Evolutionary conservation across 2,329 filamentous ascomycete genomes (phyloP).

Genomic region (Ophiostoma piceae): DNA sequence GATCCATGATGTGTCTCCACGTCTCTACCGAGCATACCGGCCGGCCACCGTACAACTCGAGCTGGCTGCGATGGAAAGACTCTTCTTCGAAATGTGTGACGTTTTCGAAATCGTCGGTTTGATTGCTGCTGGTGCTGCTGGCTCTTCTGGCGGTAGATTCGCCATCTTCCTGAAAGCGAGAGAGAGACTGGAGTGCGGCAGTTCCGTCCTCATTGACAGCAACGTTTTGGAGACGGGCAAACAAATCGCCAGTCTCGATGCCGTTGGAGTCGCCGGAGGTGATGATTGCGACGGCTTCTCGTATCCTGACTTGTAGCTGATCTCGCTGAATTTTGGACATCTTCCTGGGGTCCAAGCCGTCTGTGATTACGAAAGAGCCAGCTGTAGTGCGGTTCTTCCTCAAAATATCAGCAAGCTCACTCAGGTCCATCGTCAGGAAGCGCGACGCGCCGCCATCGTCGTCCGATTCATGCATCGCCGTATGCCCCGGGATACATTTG

Average conservation of each 20-base stretch:
- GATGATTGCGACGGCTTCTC: neutral
- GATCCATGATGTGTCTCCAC: neutral
- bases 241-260: neutral
- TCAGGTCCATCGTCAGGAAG: neutral
- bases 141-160: neutral
- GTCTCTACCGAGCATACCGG: neutral
- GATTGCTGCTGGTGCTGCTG: neutral
- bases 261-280: neutral
- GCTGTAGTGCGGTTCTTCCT: neutral
- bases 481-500: no score
- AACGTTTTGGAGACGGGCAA: neutral
- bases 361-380: neutral
- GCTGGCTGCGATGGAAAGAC: neutral
- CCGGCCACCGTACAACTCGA: neutral
- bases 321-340: neutral
- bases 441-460: neutral
- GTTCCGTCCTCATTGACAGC: neutral
- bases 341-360: neutral
- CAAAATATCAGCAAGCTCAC: neutral
- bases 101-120: neutral
- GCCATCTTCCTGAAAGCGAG: neutral
- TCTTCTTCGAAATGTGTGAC: neutral
- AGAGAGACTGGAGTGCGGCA: neutral
- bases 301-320: neutral
- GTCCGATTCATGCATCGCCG: neutral